phyloP scores from a whole-genome alignment of 495 filamentous ascomycete species.

The Monascus purpureus region DNA sequence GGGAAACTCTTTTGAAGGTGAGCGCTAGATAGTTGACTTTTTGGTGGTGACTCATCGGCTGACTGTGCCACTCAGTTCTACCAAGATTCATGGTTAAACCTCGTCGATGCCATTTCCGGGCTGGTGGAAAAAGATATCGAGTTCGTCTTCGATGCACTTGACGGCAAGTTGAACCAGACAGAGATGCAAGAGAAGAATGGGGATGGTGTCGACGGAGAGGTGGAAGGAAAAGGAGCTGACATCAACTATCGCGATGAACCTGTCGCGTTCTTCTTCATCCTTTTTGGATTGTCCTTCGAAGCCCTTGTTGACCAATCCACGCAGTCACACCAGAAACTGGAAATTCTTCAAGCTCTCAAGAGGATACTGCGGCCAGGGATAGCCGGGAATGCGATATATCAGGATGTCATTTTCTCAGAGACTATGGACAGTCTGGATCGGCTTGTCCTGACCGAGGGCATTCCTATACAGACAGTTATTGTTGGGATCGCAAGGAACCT shows the following conservation, averaged over 20 bases:
- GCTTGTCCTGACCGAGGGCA: conserved; percentile 78
- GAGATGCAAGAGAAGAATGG: conserved; percentile 24
- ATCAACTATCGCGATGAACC: conserved; percentile 98
- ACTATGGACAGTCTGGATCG: conserved; percentile 92
- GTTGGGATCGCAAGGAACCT: conserved; percentile 85
- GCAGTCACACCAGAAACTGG: conserved; percentile 66
- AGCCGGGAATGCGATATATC: conserved; percentile 89
- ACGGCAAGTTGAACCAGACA: conserved; percentile 48
- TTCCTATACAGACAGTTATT: conserved; percentile 82
- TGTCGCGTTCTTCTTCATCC: conserved; percentile 96
- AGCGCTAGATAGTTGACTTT: neutral
- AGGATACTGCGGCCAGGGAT: conserved; percentile 93
- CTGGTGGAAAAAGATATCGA: conserved; percentile 95
- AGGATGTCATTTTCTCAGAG: conserved; percentile 90
- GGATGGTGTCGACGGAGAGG: conserved; percentile 21
- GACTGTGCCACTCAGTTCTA: conserved; percentile 53
- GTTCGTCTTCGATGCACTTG: conserved; percentile 91
- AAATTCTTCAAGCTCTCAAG: conserved; percentile 81
- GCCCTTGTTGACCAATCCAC: conserved; percentile 72
- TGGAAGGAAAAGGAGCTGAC: conserved; percentile 46
- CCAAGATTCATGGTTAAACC: conserved; percentile 90
- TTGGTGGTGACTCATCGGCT: conserved; percentile 4
- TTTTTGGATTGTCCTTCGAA: conserved; percentile 94
- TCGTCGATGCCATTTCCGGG: conserved; percentile 95
- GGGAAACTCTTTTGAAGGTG: conserved; percentile 76